These are phyloP conservation scores for Enteropsectra breve DNA, from an alignment of 371 early-diverging fungal species.

Conservation along the genomic window DNA sequence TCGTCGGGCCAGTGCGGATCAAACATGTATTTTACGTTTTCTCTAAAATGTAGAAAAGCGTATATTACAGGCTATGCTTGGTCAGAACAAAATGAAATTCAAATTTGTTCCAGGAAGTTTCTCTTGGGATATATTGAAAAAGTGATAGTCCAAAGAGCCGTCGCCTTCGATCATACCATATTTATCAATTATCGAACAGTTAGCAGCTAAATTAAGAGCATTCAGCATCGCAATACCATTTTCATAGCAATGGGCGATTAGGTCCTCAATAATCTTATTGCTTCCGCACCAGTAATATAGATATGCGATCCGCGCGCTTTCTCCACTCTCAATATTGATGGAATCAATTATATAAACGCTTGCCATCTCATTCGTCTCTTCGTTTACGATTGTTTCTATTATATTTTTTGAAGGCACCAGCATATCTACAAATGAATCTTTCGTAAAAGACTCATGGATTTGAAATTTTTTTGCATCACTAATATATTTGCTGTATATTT, in stretches of 20 bases:
- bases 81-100: conserved; percentile 30
- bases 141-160: conserved; percentile 18
- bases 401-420: conserved; percentile 27
- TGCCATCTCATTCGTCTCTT: conserved; percentile 43
- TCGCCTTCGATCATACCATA: conserved; percentile 12
- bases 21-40: no score
- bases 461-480: conserved; percentile 15
- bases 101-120: neutral
- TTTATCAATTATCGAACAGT: conserved; percentile 7
- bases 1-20: no score
- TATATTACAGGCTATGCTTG: neutral
- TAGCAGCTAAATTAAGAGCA: conserved; percentile 22
- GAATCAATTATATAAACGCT: conserved; percentile 53
- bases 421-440: conserved; percentile 42
- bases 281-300: conserved; percentile 40
- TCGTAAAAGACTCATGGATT: conserved; percentile 39
- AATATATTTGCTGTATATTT: conserved; percentile 38
- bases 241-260: neutral
- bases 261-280: neutral
- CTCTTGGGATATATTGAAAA: conserved; percentile 11
- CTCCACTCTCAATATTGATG: conserved; percentile 12
- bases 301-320: conserved; percentile 46
- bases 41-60: no score
- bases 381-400: conserved; percentile 20
- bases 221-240: conserved; percentile 8